Conservation (phyloP, 495 filamentous ascomycete species). For the Tricharina praecox region DNA sequence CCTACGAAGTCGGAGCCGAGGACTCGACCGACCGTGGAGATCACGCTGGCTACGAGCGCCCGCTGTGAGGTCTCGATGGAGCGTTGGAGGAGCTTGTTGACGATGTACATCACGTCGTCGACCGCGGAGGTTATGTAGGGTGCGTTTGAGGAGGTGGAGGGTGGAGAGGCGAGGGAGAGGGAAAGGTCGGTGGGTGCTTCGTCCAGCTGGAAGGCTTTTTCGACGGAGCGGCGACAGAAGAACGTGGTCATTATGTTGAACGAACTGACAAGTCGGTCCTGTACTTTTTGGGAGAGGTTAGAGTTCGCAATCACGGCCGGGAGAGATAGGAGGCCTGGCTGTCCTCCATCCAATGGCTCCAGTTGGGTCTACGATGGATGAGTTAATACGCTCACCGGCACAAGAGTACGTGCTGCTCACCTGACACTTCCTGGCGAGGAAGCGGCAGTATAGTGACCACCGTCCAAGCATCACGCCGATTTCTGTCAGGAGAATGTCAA, state of each 20-base stretch:
- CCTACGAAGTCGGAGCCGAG: constrained; percentile 84
- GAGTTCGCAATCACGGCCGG: constrained; percentile 61
- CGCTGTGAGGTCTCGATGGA: constrained; percentile 71
- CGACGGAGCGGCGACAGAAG: constrained; percentile 87
- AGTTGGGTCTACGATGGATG: neutral
- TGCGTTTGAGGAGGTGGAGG: constrained; percentile 39
- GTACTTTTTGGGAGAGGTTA: constrained; percentile 56
- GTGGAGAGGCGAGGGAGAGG: constrained; percentile 36
- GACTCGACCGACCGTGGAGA: constrained; percentile 68
- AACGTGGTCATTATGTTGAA: constrained; percentile 85
- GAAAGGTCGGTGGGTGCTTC: constrained; percentile 70
- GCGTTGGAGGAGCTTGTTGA: constrained; percentile 74
- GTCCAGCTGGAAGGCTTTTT: constrained; percentile 96
- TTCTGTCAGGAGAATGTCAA: constrained; percentile 72
- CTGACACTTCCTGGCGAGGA: constrained; percentile 66
- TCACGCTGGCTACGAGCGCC: constrained; percentile 52
- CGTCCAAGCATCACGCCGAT: constrained; percentile 77
- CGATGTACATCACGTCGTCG: constrained; percentile 98
- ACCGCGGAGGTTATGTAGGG: constrained; percentile 91
- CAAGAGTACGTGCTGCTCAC: too few relatives aligned
- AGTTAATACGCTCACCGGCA: constrained; percentile 29
- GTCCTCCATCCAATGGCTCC: constrained; percentile 18
- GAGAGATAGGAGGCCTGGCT: constrained; percentile 33
- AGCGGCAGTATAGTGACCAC: constrained; percentile 84
- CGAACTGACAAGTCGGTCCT: constrained; percentile 49